Evolutionary conservation across 1,284 basidiomycete genomes (phyloP), one percentile per base, ranked within the genome.

Genomic region (Trametes pubescens): DNA sequence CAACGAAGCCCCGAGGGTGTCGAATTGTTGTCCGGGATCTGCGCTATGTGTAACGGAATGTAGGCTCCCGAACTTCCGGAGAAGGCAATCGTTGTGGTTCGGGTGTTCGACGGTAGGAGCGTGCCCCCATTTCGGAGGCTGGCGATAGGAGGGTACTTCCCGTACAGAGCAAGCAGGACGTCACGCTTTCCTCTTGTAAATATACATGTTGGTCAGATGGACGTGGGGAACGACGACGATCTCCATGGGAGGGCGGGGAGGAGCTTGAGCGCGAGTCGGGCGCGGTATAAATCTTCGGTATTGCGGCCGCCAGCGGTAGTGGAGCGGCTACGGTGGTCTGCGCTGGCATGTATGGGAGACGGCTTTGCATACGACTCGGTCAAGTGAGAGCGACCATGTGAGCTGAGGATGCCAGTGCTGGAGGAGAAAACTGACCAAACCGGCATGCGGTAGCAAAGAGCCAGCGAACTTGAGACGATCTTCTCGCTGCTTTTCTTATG

Each of bases 41-140:
- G 44, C 44, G 24, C 22, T 24, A 22, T 21, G 22, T 8, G 6
- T 24, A 7, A 2, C 44, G 44, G 44, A 24, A 21, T 47, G 44
- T 43, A 26, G 10, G 44, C 22, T n/a, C 10, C 21, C 44, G 8
- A 21, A 1, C 14, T 47, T 22, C 44, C 44, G 11, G 44, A 47
- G 44, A 47, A 24, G 44, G 44, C 21, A 47, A 47, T 16, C 14
- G 44, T 47, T 47, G 44, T 47, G 44, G 44, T 47, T 47, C 21
- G 14, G 44, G 24, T 24, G 24, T 24, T 24, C 44, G 22, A 14
- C 38, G 38, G 38, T 14, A 13, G 38, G 13, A n/a, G 4, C 5
- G 18, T 40, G 11, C 11, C 14, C 22, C 22, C 40, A 16, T 47
- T 26, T 16, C 44, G 44, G 24, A 47, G 22, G 40, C 2, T n/a